Evolutionary conservation across 768 basidiomycete species (phyloP).

Genomic region (Brasilioporus rufonigricans): DNA sequence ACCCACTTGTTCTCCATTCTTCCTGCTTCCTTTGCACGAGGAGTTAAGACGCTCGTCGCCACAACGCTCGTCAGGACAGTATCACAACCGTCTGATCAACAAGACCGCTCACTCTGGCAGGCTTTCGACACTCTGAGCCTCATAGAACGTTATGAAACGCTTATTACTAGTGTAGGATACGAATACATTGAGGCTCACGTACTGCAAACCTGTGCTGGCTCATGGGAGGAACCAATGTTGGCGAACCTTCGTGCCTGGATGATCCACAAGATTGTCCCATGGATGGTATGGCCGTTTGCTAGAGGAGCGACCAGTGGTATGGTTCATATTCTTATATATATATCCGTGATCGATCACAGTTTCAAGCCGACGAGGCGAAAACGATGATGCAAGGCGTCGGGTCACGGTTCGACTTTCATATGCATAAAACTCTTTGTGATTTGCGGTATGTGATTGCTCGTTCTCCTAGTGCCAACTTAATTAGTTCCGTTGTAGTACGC

Average conservation of each 20-base stretch:
- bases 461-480: neutral
- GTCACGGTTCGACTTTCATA: slow-evolving; percentile 86
- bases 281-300: slow-evolving; percentile 83
- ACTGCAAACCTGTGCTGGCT: slow-evolving; percentile 56
- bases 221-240: slow-evolving; percentile 70
- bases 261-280: slow-evolving; percentile 72
- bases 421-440: slow-evolving; percentile 88
- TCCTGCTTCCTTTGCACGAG: slow-evolving; percentile 62
- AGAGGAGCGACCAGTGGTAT: slow-evolving; percentile 56
- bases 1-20: slow-evolving; percentile 71
- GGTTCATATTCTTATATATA: slow-evolving; percentile 18
- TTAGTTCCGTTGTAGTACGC: slow-evolving; percentile 42
- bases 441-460: slow-evolving; percentile 56
- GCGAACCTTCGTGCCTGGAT: slow-evolving; percentile 71
- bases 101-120: slow-evolving; percentile 46
- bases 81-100: slow-evolving; percentile 27
- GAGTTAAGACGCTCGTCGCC: slow-evolving; percentile 65
- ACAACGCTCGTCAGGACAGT: slow-evolving; percentile 44
- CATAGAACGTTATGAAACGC: slow-evolving; percentile 77
- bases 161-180: slow-evolving; percentile 82
- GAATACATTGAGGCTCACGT: slow-evolving; percentile 82
- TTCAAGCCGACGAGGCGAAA: slow-evolving; percentile 65
- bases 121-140: slow-evolving; percentile 71
- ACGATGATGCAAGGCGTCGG: slow-evolving; percentile 74
- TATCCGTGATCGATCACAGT: slow-evolving; percentile 4